Percentiles rank a stretch among this genome's conserved stretches.
Conservation (phyloP, 768 basidiomycete species). For the Tulasnella sp. region DNA sequence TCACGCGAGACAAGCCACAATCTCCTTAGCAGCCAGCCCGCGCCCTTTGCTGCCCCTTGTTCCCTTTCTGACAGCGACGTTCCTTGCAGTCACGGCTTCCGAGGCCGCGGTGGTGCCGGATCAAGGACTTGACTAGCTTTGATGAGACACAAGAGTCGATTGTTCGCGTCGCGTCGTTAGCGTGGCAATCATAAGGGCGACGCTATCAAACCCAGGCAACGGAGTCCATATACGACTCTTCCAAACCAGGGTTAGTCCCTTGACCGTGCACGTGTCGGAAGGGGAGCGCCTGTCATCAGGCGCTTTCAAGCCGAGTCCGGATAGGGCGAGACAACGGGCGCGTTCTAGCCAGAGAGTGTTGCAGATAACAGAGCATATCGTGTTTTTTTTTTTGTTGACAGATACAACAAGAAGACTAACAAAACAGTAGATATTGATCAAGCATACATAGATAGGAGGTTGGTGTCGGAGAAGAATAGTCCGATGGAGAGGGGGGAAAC, state of each 20-base stretch:
- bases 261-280: neutral
- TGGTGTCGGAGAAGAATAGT: neutral
- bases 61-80: neutral
- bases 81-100: neutral
- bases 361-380: neutral
- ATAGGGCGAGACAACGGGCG: neutral
- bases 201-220: slow-evolving; percentile 8
- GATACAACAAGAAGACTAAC: neutral
- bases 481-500: neutral
- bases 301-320: neutral
- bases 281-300: neutral
- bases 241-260: neutral
- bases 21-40: neutral
- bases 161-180: neutral
- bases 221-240: neutral
- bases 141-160: slow-evolving; percentile 2
- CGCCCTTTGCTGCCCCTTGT: neutral
- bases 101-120: neutral
- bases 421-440: neutral
- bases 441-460: slow-evolving; percentile 8
- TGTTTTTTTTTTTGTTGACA: neutral
- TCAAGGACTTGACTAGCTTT: neutral
- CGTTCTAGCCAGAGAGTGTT: neutral
- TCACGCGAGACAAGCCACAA: slow-evolving; percentile 9
- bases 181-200: slow-evolving; percentile 1